Evolutionary conservation across 768 basidiomycete genomes (phyloP), one percentile per base, ranked within the genome.

Genomic region (Suillus spraguei): DNA sequence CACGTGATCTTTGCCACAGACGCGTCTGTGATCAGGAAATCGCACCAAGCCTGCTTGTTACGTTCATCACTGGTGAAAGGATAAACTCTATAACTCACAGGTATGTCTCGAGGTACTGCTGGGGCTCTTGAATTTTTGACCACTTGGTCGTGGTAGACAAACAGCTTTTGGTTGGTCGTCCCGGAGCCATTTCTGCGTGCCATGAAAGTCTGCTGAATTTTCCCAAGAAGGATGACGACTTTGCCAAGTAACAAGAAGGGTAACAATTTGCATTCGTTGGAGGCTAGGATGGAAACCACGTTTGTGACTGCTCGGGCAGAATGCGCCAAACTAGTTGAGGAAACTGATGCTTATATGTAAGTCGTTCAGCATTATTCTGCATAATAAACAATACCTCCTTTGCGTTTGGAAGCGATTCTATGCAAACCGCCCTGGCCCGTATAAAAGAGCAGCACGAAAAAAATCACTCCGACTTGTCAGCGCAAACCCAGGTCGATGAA

Each of bases 271-370:
- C 68, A 63, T 58, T 46, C 66, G 13, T 71, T 73, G 28, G 68
- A 76, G 49, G 63, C 28, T 14, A 67, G 42, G 49, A 60, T 72
- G 36, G 14, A 65, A 39, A 61, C 64, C 42, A 62, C 60, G 5
- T 77, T 76, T 61, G 38, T 59, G 16, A 36, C 36, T 44, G 53
- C 63, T 60, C 66, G 64, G 33, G 60, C 65, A 16, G 63, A 66
- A 42, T 44, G 64, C 46, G 60, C 61, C 56, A 58, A 42, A 41
- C 60, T 65, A 2, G 63, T 59, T 8, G 66, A 35, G 47, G 80
- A 77, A 52, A 73, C 76, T 14, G 67, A 74, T 33, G 22, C 62
- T 1, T 67, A 74, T 56, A 65, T 65, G 74, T 77, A 65, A 66
- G 76, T 62, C 3, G 17, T 10, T 20, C 24, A 8, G 54, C 36